These are phyloP conservation scores for Cymbidium sinense DNA, from an alignment of 106 monocot species.

Conservation along the genomic window DNA sequence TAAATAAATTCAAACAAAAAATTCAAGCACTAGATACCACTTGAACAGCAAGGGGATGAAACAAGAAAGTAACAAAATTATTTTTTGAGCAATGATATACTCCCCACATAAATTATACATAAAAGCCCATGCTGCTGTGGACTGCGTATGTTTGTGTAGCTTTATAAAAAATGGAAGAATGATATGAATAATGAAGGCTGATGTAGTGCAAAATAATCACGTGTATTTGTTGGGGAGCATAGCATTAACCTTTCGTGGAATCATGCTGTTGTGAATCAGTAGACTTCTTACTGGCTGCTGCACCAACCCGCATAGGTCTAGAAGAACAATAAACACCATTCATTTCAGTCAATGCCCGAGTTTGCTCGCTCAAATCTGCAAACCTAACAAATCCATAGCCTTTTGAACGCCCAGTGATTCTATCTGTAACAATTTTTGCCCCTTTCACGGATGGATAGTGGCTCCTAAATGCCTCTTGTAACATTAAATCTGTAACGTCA, in stretches of 20 bases:
- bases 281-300: slow-evolving; percentile 60
- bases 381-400: slow-evolving; percentile 90
- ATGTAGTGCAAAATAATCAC: too few species aligned
- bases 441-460: slow-evolving; percentile 66
- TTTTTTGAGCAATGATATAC: too few species aligned
- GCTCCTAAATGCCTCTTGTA: slow-evolving; percentile 63
- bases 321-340: slow-evolving; percentile 75
- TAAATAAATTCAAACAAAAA: not conserved
- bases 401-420: slow-evolving; percentile 72
- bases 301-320: slow-evolving; percentile 71
- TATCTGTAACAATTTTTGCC: slow-evolving; percentile 77
- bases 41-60: not conserved
- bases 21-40: not conserved
- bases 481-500: slow-evolving; percentile 71
- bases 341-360: slow-evolving; percentile 86
- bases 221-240: too few species aligned
- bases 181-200: too few species aligned
- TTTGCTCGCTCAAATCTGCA: slow-evolving; percentile 65
- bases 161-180: too few species aligned
- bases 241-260: slow-evolving; percentile 34
- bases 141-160: too few species aligned
- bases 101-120: too few species aligned
- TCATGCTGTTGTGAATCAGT: slow-evolving; percentile 30
- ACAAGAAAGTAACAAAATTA: not conserved
- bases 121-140: too few species aligned